Base-by-base conservation (phyloP, 2,329 filamentous ascomycete species). In the Colletotrichum filicis region DNA sequence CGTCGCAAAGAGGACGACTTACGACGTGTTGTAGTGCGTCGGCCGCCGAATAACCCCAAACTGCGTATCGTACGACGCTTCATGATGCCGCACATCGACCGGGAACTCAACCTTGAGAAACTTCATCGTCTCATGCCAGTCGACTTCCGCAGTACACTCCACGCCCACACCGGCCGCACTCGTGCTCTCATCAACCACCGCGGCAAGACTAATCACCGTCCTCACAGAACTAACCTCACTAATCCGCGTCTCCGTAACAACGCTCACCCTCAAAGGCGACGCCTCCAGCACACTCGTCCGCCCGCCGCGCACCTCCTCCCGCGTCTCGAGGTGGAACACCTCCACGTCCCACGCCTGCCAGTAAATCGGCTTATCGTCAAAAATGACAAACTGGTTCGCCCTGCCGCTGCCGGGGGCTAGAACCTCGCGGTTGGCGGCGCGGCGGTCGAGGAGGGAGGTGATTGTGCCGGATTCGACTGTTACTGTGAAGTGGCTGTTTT, bases 341-440 rank as follows among this genome's bases (percentile, higher is more conserved):
- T 93, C 91, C 2, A 92, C 91, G 77, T 93, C 91, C 91, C 91
- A 93, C 1, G 91, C 91, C 78, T 93, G 91, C 91, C 91, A 93
- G 81, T 92, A 92, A 4, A 93, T 85, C 5, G 91, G 91, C 81
- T 93, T 92, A 78, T 93, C 91, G 75, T 93, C 91, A 76, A 91
- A 93, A 22, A 93, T 85, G 64, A 92, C 91, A 7, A 91, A 83
- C 77, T 93, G 91, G 26, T 90, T 91, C 6, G 88, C 90, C 78
- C 91, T 92, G n/a, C 84, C 83, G 16, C 42, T 19, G 16, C 42
- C 42, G 6, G 16, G 6, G 6, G 89, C 84, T 22, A 93, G 83
- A 16, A 92, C 79, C 76, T 93, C 89, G 24, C 91, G 87, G 42
- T 88, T 82, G 1, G 86, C 87, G 1, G 86, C 87, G n/a, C 82